Evolutionary conservation across 805 yeast species (phyloP), one percentile per base, ranked within the genome.

Genomic region (Wickerhamiella alocasiicola): DNA sequence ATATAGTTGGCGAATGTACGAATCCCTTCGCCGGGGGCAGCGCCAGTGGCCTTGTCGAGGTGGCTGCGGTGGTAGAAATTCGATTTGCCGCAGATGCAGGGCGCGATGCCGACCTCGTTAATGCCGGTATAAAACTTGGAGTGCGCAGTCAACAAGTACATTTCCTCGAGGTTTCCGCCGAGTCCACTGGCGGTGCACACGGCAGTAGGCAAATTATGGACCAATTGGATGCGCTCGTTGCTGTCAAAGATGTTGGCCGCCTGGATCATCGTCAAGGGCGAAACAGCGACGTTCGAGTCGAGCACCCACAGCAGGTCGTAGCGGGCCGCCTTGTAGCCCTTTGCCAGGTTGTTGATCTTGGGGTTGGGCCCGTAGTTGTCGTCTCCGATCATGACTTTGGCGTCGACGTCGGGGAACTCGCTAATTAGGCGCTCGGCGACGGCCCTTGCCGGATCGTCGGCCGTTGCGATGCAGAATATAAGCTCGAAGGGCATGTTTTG

Each of bases 21-120:
- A 31, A 85, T 65, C 0, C 88, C 81, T 13, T 42, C 45, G 13
- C 57, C 59, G 2, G 39, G 39, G 0, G 44, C 34, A 3, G 31
- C 34, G 6, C 45, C 46, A 6, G 61, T 59, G n/a, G 70, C 56
- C n/a, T 28, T 34, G 13, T 61, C 55, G 19, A 83, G 60, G 41
- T 72, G 80, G 0, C 81, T 72, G 33, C 74, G 65, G 16, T 87
- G 65, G 57, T 81, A 85, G 39, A 84, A 49, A 53, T 84, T 84
- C 6, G 91, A 80, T 55, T 85, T 84, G 7, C 95, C 95, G 65
- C 81, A 84, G 31, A 84, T 91, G 59, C 95, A 84, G 0, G 95
- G 93, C 0, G 94, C 94, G 25, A 81, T 59, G 4, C 78, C 71
- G 7, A 78, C 61, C 45, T 75, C 73, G 55, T 84, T 84, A 53